phyloP scores from a whole-genome alignment of 352 stramenopile genomes.

The Elongisporangium senticosum region DNA sequence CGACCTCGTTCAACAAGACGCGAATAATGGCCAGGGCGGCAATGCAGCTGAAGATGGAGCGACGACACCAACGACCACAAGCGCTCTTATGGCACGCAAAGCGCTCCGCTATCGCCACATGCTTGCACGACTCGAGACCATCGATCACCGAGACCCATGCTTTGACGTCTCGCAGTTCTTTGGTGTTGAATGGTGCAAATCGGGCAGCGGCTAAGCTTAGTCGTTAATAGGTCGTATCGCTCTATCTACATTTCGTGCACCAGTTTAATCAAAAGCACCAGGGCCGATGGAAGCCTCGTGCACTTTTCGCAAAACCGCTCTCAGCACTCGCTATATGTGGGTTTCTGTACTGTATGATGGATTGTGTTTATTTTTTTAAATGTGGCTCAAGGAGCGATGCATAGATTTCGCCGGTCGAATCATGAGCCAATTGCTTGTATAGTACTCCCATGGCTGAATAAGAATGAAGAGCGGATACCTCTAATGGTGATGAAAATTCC shows the following conservation, averaged over 20 bases:
- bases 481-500: neutral
- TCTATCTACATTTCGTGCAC: neutral
- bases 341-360: no score
- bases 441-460: slow-evolving; percentile 9
- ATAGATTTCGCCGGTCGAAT: slow-evolving; percentile 21
- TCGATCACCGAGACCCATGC: slow-evolving; percentile 5
- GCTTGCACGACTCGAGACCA: slow-evolving; percentile 1
- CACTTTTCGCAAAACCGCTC: neutral
- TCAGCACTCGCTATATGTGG: no score
- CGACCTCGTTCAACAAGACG: slow-evolving; percentile 1
- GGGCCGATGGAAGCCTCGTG: neutral
- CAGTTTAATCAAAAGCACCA: neutral
- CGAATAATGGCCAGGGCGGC: neutral
- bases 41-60: neutral
- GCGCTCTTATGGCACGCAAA: slow-evolving; percentile 11
- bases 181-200: slow-evolving; percentile 13
- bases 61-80: slow-evolving; percentile 1
- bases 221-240: neutral
- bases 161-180: slow-evolving; percentile 17
- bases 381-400: slow-evolving; percentile 8
- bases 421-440: slow-evolving; percentile 16
- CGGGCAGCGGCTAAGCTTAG: neutral
- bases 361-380: neutral
- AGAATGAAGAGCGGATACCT: neutral
- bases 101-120: slow-evolving; percentile 12